Evolutionary conservation across 78 protist genomes (phyloP).

Genomic region (Dictyostelium discoideum): DNA sequence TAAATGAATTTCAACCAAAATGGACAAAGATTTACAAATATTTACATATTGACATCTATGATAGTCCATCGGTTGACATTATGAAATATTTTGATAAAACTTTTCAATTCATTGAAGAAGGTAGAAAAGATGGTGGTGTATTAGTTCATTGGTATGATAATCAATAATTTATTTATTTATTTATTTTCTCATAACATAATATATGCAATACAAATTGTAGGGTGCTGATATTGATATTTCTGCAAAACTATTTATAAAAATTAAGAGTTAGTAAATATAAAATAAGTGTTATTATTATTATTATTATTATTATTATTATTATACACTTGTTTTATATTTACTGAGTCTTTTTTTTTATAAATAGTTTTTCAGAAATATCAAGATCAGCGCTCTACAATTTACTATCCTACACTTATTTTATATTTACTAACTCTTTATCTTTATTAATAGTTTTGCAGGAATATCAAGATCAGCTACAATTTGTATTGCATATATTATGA

Average conservation of each 20-base stretch:
- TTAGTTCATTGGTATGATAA: slow-evolving; percentile 79
- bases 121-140: slow-evolving; percentile 77
- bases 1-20: slow-evolving; percentile 63
- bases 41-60: slow-evolving; percentile 43
- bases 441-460: slow-evolving; percentile 53
- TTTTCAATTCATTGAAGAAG: slow-evolving; percentile 69
- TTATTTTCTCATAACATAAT: slow-evolving; percentile 23
- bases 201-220: slow-evolving; percentile 65
- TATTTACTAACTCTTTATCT: not conserved
- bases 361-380: slow-evolving; percentile 80
- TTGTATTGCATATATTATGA: slow-evolving; percentile 80
- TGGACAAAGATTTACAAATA: slow-evolving; percentile 61
- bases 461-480: slow-evolving; percentile 80
- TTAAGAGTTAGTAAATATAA: too few species aligned
- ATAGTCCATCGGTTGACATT: slow-evolving; percentile 22
- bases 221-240: slow-evolving; percentile 80
- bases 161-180: not conserved
- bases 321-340: not conserved
- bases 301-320: too few species aligned
- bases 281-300: too few species aligned
- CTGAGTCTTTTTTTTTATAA: not conserved
- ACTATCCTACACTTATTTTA: slow-evolving; percentile 2
- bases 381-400: slow-evolving; percentile 47
- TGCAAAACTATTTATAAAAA: slow-evolving; percentile 2
- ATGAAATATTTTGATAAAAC: slow-evolving; percentile 45